Percentiles rank a stretch among this genome's conserved stretches.
These are phyloP conservation scores for Daldinia caldariorum DNA, from an alignment of 495 filamentous ascomycete species.

Conservation along the genomic window DNA sequence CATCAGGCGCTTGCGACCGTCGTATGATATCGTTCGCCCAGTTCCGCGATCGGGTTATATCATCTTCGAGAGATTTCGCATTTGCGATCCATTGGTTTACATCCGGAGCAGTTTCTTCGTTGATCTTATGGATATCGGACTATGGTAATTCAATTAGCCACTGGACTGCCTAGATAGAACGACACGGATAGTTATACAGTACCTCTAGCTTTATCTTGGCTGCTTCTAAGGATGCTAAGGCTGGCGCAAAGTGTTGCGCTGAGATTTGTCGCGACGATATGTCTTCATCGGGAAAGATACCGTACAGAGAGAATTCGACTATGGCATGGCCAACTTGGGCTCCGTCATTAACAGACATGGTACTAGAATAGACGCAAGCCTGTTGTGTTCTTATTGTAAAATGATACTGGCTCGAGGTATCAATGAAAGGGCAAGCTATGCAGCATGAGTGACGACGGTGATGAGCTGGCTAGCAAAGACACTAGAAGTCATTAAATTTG, in stretches of 20 bases:
- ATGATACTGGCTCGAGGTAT: neutral
- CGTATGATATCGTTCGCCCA: slow-evolving; percentile 79
- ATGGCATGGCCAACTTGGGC: slow-evolving; percentile 69
- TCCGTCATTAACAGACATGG: slow-evolving; percentile 43
- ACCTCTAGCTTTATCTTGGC: slow-evolving; percentile 78
- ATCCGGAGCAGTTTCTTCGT: slow-evolving; percentile 76
- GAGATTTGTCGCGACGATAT: slow-evolving; percentile 71
- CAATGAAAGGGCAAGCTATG: neutral
- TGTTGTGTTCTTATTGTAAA: neutral
- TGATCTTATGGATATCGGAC: slow-evolving; percentile 76
- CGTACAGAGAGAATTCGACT: slow-evolving; percentile 75
- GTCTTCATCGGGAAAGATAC: slow-evolving; percentile 78
- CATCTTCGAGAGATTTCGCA: slow-evolving; percentile 81
- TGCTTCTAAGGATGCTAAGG: slow-evolving; percentile 70
- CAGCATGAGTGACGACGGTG: slow-evolving; percentile 10
- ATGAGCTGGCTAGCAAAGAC: slow-evolving; percentile 1
- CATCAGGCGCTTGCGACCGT: slow-evolving; percentile 71
- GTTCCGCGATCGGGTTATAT: slow-evolving; percentile 76
- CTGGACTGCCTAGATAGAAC: neutral
- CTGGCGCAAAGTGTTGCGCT: slow-evolving; percentile 64
- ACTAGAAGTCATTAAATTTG: slow-evolving; percentile 3
- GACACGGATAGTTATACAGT: slow-evolving; percentile 12
- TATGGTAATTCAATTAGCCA: slow-evolving; percentile 45
- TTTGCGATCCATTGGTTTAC: slow-evolving; percentile 85
- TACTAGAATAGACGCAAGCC: neutral